These are phyloP conservation scores for Microdochium trichocladiopsis DNA, from an alignment of 2,329 filamentous ascomycete genomes.

Conservation along the genomic window DNA sequence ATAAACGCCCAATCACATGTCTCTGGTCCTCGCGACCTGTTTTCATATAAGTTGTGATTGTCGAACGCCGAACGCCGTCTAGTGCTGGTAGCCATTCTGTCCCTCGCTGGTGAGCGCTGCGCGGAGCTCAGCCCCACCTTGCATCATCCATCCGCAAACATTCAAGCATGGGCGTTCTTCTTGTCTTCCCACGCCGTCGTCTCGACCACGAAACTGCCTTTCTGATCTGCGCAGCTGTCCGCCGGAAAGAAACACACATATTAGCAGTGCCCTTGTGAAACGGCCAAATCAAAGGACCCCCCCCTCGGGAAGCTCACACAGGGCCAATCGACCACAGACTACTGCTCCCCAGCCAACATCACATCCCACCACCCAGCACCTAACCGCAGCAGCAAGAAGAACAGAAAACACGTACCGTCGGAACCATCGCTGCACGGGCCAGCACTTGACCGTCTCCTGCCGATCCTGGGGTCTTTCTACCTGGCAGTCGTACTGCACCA, in stretches of 20 bases:
- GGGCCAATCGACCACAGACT: too few species aligned
- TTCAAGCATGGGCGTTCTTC: background rate
- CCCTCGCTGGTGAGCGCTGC: background rate
- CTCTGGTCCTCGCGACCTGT: too few species aligned
- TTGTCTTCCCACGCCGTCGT: slow-evolving; percentile 55
- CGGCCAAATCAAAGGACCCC: too few species aligned
- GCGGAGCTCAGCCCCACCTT: background rate
- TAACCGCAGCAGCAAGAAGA: background rate
- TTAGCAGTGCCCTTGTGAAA: too few species aligned
- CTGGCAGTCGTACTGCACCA: slow-evolving; percentile 55
- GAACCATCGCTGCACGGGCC: slow-evolving; percentile 52
- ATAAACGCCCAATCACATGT: too few species aligned
- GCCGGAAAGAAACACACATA: too few species aligned
- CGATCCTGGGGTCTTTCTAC: slow-evolving; percentile 38
- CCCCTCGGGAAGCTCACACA: too few species aligned
- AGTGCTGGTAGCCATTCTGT: too few species aligned
- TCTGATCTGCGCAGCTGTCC: slow-evolving; percentile 49
- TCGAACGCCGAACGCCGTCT: too few species aligned
- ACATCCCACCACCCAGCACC: slow-evolving; percentile 2
- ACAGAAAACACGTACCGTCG: slow-evolving; percentile 38
- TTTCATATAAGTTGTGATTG: too few species aligned
- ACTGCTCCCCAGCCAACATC: too few species aligned
- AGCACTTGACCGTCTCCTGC: slow-evolving; percentile 45
- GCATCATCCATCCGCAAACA: background rate
- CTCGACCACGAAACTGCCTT: slow-evolving; percentile 52